phyloP scores from a whole-genome alignment of 1,284 basidiomycete species.

The Ustilago cynodontis region DNA sequence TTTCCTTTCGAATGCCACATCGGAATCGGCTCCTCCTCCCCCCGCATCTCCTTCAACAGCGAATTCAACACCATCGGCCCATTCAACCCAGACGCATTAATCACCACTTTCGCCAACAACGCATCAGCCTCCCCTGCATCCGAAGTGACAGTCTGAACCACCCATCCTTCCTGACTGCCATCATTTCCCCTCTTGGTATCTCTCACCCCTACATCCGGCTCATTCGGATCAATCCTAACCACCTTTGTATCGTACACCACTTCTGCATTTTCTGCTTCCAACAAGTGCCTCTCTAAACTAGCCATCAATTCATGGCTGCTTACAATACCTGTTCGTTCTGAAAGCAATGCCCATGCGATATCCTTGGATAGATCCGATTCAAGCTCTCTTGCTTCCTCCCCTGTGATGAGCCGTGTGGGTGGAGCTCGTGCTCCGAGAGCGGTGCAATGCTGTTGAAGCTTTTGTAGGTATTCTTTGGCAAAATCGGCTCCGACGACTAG shows the following conservation, averaged over 20 bases:
- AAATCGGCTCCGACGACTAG: slow-evolving; percentile 67
- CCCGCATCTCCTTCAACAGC: slow-evolving; percentile 34
- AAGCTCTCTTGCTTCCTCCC: slow-evolving; percentile 79
- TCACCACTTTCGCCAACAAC: slow-evolving; percentile 83
- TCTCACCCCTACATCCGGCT: slow-evolving; percentile 18
- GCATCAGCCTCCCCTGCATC: slow-evolving; percentile 74
- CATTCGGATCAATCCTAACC: slow-evolving; percentile 84
- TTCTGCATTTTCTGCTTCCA: slow-evolving; percentile 79
- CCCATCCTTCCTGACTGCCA: slow-evolving; percentile 72
- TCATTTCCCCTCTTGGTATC: slow-evolving; percentile 53
- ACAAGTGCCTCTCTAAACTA: slow-evolving; percentile 82
- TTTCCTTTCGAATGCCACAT: slow-evolving; percentile 67
- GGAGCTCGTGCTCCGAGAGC: slow-evolving; percentile 69
- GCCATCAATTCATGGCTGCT: slow-evolving; percentile 84
- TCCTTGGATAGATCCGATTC: slow-evolving; percentile 84
- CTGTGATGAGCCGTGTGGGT: slow-evolving; percentile 76
- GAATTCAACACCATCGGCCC: slow-evolving; percentile 64
- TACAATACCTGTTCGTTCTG: slow-evolving; percentile 89
- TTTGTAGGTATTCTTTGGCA: slow-evolving; percentile 51
- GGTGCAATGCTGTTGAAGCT: slow-evolving; percentile 50
- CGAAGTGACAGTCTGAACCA: slow-evolving; percentile 73
- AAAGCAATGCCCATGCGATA: slow-evolving; percentile 82
- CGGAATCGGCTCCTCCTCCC: slow-evolving; percentile 36
- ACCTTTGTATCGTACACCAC: slow-evolving; percentile 85
- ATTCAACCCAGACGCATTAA: slow-evolving; percentile 89